Percentiles rank a stretch among this genome's conserved stretches.
Evolutionary conservation across 2,329 filamentous ascomycete species (phyloP).

Genomic region (Verticillium longisporum): DNA sequence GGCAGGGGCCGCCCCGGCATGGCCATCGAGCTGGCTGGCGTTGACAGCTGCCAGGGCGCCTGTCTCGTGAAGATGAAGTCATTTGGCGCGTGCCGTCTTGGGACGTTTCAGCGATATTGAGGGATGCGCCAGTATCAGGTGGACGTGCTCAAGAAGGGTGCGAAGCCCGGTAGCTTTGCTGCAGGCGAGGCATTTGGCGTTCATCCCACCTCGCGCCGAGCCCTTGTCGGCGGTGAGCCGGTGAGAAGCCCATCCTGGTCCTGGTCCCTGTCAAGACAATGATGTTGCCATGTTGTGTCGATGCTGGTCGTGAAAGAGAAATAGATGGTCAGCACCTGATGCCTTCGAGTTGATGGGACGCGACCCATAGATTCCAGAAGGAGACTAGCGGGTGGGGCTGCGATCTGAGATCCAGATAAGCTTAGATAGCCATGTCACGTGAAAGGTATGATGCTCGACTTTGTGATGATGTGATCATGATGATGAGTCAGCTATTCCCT

Average conservation of each 20-base stretch:
- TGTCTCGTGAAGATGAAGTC: slow-evolving; percentile 6
- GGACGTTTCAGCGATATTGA: slow-evolving; percentile 13
- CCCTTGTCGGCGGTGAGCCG: background rate
- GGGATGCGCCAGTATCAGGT: slow-evolving; percentile 7
- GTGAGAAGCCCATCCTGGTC: background rate
- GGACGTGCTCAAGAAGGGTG: slow-evolving; percentile 1
- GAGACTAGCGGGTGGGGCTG: background rate
- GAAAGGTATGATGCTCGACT: background rate
- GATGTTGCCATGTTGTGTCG: background rate
- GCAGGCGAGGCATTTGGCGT: slow-evolving; percentile 10
- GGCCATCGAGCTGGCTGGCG: background rate
- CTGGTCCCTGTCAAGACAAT: background rate
- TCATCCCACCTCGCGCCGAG: background rate
- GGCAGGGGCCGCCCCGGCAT: slow-evolving; percentile 2
- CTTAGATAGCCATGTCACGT: background rate
- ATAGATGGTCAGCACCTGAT: too few relatives aligned
- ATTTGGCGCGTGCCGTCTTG: slow-evolving; percentile 8
- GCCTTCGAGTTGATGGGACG: background rate
- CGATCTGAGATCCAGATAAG: background rate
- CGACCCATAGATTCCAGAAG: background rate
- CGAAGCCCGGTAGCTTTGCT: slow-evolving; percentile 2
- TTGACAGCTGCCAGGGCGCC: background rate
- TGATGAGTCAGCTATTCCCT: background rate
- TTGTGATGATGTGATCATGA: background rate
- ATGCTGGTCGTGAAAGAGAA: background rate